phyloP scores from a whole-genome alignment of 2,329 filamentous ascomycete genomes.

The Neurospora sp. region DNA sequence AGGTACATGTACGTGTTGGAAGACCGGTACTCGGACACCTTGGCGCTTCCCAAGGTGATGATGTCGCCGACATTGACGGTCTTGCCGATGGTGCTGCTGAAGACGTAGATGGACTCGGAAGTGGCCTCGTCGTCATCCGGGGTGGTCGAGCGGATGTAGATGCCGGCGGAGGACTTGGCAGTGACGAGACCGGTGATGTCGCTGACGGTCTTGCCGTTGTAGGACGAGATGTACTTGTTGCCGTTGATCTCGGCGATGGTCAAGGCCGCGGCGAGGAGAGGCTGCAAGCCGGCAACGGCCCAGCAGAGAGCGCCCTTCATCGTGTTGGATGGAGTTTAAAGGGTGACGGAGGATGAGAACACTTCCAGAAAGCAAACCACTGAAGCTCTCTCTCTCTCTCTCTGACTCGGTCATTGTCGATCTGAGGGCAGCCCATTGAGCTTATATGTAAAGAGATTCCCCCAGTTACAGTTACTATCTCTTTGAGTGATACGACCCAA shows the following conservation, averaged over 20 bases:
- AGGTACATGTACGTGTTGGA: conserved; percentile 48
- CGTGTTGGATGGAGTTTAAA: background rate
- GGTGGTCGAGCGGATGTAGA: conserved; percentile 53
- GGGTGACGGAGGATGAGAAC: background rate
- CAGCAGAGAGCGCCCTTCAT: conserved; percentile 5
- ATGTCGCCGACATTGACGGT: conserved; percentile 53
- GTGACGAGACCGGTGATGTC: conserved; percentile 55
- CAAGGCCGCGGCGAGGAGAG: conserved; percentile 24
- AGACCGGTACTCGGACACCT: conserved; percentile 48
- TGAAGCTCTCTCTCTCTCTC: background rate
- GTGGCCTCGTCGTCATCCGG: conserved; percentile 46
- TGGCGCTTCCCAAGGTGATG: conserved; percentile 45
- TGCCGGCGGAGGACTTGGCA: conserved; percentile 49
- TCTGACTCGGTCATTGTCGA: background rate
- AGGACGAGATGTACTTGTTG: conserved; percentile 52
- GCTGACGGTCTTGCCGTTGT: conserved; percentile 44
- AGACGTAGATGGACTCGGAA: conserved; percentile 60
- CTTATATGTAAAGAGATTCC: background rate
- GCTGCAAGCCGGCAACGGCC: conserved; percentile 14
- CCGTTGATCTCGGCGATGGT: conserved; percentile 58
- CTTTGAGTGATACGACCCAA: background rate
- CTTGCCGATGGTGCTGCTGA: conserved; percentile 37
- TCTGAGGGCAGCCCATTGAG: background rate
- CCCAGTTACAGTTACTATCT: background rate
- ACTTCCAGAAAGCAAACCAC: background rate